Evolutionary conservation across 1,139 yeast genomes (phyloP), one percentile per base, ranked within the genome.

Genomic region (Scheffersomyces stambukii): DNA sequence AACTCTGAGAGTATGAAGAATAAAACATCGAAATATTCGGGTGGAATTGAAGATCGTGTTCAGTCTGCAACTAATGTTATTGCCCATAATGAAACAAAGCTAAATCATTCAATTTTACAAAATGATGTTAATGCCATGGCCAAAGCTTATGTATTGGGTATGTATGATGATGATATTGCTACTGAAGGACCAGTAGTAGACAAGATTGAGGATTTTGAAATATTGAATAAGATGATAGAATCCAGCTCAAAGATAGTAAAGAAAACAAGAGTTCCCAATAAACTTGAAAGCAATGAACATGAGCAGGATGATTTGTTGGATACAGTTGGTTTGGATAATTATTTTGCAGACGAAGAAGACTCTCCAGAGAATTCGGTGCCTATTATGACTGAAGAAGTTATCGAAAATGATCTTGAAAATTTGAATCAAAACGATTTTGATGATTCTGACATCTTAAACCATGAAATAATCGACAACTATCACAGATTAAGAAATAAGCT

Each of bases 111-210:
- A n/a, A n/a, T n/a, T n/a, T n/a, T n/a, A n/a, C 54, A 46, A 8
- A 41, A 60, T 5, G 45, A 41, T 29, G 57, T 26, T 39, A 80
- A 76, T 30, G 62, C 72, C 4, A 73, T 77, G 81, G 82, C 75
- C 0, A 62, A 64, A 34, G 82, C 81, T 0, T 78, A 78, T 40
- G 57, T 64, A n/a, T 43, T 67, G 24, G 84, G 83, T 1, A 50
- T 70, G 42, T 77, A 75, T 44, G 81, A 76, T 40, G 54, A 46
- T 38, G 83, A 78, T 40, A 64, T 75, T 8, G 70, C 59, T 20
- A 63, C 75, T 1, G 67, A 68, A 6, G 84, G 83, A 0, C 72
- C 76, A 4, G 70, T 80, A 1, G 70, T 80, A 18, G 73, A 75
- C 35, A 56, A 63, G 31, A 37, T 77, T 11, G 65, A 62, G 9